These are phyloP conservation scores for Acanthamoeba castellanii DNA, from an alignment of 208 protist species.

Conservation along the genomic window DNA sequence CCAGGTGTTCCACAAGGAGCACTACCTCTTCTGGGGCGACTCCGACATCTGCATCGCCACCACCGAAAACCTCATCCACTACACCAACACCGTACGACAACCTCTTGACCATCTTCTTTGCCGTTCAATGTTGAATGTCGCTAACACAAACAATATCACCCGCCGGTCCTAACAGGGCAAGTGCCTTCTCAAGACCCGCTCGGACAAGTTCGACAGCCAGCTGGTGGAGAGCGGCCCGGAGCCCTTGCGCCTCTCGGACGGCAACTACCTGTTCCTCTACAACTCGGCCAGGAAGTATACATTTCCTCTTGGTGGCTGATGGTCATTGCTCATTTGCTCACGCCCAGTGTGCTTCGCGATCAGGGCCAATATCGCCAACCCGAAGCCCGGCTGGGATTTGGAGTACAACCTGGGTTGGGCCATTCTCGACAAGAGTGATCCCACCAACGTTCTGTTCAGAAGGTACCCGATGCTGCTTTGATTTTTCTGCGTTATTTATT, in stretches of 20 bases:
- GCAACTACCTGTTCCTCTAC: slow-evolving; percentile 78
- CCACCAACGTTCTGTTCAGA: slow-evolving; percentile 72
- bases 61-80: slow-evolving; percentile 35
- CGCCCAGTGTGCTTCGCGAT: background rate
- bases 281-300: slow-evolving; percentile 65
- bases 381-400: slow-evolving; percentile 66
- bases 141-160: background rate
- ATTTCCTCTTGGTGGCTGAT: background rate
- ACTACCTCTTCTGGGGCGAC: slow-evolving; percentile 33
- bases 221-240: slow-evolving; percentile 75
- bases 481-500: background rate
- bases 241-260: slow-evolving; percentile 74
- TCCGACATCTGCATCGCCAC: slow-evolving; percentile 30
- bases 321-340: no score
- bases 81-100: slow-evolving; percentile 23
- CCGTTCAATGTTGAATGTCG: background rate
- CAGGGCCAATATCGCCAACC: slow-evolving; percentile 52
- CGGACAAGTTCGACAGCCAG: slow-evolving; percentile 45
- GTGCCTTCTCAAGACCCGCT: background rate
- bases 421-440: slow-evolving; percentile 67
- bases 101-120: no score
- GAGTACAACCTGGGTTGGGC: slow-evolving; percentile 72
- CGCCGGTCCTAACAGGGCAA: background rate
- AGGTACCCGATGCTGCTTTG: background rate
- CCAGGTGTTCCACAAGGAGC: background rate